These are phyloP conservation scores for Dryadomyces quercus-mongolicae DNA, from an alignment of 2,329 filamentous ascomycete species.

Conservation along the genomic window DNA sequence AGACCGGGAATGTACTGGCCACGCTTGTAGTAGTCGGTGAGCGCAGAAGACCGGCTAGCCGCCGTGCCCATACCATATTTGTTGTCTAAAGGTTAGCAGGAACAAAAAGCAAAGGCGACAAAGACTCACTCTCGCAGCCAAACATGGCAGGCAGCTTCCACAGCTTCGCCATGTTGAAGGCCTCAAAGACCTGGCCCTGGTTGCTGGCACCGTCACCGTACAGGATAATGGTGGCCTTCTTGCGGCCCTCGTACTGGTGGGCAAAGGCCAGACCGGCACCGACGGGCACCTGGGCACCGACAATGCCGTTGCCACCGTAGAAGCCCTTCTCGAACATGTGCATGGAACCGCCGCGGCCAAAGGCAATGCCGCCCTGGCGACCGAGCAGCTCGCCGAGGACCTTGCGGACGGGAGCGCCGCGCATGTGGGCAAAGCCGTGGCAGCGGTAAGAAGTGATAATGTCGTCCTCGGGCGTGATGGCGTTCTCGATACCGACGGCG, in stretches of 20 bases:
- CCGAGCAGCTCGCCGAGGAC: conserved; percentile 95
- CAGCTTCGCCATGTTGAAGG: conserved; percentile 99
- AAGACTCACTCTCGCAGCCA: conserved; percentile 80
- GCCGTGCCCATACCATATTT: conserved; percentile 99
- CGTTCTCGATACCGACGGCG: conserved; percentile 91
- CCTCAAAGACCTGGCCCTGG: conserved; percentile 98
- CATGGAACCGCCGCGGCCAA: conserved; percentile 99
- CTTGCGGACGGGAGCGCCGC: conserved; percentile 76
- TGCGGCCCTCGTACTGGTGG: conserved; percentile 82
- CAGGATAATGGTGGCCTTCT: conserved; percentile 76
- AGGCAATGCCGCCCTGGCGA: conserved; percentile 89
- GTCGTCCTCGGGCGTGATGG: conserved; percentile 82
- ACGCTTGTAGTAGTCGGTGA: conserved; percentile 99
- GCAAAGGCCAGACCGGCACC: conserved; percentile 94
- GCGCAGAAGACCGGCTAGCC: conserved; percentile 80
- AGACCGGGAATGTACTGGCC: conserved; percentile 98
- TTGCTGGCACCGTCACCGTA: conserved; percentile 98
- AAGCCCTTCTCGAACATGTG: conserved; percentile 99
- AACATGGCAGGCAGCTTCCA: conserved; percentile 96
- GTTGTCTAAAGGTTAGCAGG: conserved; percentile 57
- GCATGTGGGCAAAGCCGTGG: conserved; percentile 97
- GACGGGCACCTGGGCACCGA: conserved; percentile 95
- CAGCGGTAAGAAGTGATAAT: conserved; percentile 97
- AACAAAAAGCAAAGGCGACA: background rate
- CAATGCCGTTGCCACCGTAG: conserved; percentile 98